Base-by-base conservation (phyloP, 2,329 filamentous ascomycete species). In the Aspergillus texensis region DNA sequence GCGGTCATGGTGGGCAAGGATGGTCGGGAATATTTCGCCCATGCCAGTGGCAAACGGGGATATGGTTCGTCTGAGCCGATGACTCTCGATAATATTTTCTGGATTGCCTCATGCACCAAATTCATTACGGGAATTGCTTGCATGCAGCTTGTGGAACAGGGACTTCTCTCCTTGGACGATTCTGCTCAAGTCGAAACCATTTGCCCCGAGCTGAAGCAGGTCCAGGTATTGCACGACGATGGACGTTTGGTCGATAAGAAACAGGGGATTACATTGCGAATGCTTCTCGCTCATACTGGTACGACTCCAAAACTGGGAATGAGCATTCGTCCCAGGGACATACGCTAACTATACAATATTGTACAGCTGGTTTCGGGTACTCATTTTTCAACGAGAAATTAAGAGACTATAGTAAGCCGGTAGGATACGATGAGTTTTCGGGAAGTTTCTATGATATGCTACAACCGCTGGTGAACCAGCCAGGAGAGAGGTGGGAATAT, bases 401-500 rank as follows among this genome's bases (percentile, higher is more conserved):
- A 11, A 0, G 50, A 28, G 50, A 53, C 50, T 53, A 53, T 24
- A 26, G 28, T 3, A 32, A 26, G 12, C 50, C 50, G 19, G 14
- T 36, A 19, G 50, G 50, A 2, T 53, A 32, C 30, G n/a, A 53
- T 8, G 50, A 53, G 6, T 32, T 53, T 8, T 24, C 70, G 19
- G 84, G 84, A 1, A 78, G 85, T 12, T 70, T 82, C 19, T 79
- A 80, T 43, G 86, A 86, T 26, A 77, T 89, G 52, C 69, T 82
- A 43, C 71, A 77, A 62, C 85, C 88, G 1, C 74, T 91, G 21
- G 72, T 89, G 1, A 87, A 88, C 67, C 86, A 91, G 65, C 88
- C 89, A 0, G 88, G 88, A 0, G 81, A 84, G 39, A 79, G 79
- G 5, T 91, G 86, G 86, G 81, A 86, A 62, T 90, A 90, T 26